A percentile compares a stretch with the other conserved stretches of the same genome.
Evolutionary conservation across 2,329 filamentous ascomycete species (phyloP).

Genomic region (Plenodomus biglobosus): DNA sequence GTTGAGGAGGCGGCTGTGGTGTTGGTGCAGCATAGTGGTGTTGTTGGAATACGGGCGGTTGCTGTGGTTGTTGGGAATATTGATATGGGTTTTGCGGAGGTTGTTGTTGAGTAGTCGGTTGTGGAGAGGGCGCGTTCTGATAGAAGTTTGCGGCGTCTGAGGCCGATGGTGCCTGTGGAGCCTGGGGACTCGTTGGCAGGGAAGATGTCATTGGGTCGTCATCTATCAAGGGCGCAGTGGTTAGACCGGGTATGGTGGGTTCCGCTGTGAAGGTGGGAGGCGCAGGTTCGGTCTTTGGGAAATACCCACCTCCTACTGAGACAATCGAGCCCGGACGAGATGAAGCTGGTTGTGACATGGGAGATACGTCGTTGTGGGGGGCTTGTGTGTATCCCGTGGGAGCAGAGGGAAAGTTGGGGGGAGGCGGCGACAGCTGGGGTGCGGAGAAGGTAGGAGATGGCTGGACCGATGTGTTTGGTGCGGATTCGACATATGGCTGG

Average conservation of each 20-base stretch:
- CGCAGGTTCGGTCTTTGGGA: constrained; percentile 52
- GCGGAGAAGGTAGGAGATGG: constrained; percentile 46
- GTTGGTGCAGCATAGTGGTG: constrained; percentile 3
- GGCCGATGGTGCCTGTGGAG: constrained; percentile 25
- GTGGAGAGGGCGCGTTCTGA: constrained; percentile 42
- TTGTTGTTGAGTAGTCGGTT: constrained; percentile 30
- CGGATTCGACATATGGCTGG: constrained; percentile 62
- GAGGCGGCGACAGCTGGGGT: constrained; percentile 53
- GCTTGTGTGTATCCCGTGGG: constrained; percentile 35
- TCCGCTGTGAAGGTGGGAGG: constrained; percentile 52
- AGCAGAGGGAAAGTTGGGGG: constrained; percentile 32
- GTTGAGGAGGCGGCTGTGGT: constrained; percentile 10
- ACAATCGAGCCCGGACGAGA: constrained; percentile 51
- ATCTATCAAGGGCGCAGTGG: constrained; percentile 40
- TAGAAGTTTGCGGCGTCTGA: constrained; percentile 38
- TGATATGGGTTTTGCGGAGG: constrained; percentile 27
- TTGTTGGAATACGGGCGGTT: constrained; percentile 12
- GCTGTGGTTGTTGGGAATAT: constrained; percentile 11
- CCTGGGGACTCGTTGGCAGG: constrained; percentile 20
- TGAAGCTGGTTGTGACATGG: constrained; percentile 50
- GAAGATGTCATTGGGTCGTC: constrained; percentile 30
- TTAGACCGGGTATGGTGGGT: constrained; percentile 36
- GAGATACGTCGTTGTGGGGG: constrained; percentile 56
- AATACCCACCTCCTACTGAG: constrained; percentile 58
- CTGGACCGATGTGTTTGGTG: constrained; percentile 57